Base-by-base conservation (phyloP, 1,284 basidiomycete genomes). In the Ustilago cynodontis region DNA sequence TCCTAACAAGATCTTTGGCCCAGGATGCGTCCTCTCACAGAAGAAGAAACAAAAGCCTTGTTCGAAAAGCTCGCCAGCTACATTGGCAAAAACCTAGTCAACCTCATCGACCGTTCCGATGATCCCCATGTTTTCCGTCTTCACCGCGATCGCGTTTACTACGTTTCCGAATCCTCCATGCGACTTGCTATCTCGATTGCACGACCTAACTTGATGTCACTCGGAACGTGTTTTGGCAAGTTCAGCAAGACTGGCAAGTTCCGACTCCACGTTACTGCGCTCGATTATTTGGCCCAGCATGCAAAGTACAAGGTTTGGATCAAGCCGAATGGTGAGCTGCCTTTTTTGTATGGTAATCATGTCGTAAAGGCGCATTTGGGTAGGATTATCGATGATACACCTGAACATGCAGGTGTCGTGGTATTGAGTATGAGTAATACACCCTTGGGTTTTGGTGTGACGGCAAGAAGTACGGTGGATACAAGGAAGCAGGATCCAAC, bases 281-380 rank as follows among this genome's bases (percentile, higher is more conserved):
- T 99, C 66, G 97, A 99, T 85, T 93, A 94, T 85, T 88, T 99
- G 60, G 94, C 94, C 2, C 94, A 97, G 85, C 98, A 98, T 86
- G 96, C 97, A 26, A 98, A 97, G 87, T 95, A 95, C 89, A 99
- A 99, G 90, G 91, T 98, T 39, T 99, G 97, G 97, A 96, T 99
- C 87, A 99, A 99, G 87, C 93, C 95, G 16, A 97, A 99, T 77
- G 97, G 97, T 83, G 97, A 99, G 88, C 94, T 99, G 91, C 97
- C 97, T 2, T 99, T 98, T 89, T 88, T 99, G 56, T 99, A 99
- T 84, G 97, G 97, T 64, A 99, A 99, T 86, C 95, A 99, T 88
- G 93, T 99, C 71, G 91, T 98, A 77, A 99, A 99, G 88, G 97
- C 97, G 31, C 97, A 99, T 87, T 89, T 99, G 28, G 96, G 97